phyloP scores from a whole-genome alignment of 768 basidiomycete genomes.

The Agaricus sinodeliciosus region DNA sequence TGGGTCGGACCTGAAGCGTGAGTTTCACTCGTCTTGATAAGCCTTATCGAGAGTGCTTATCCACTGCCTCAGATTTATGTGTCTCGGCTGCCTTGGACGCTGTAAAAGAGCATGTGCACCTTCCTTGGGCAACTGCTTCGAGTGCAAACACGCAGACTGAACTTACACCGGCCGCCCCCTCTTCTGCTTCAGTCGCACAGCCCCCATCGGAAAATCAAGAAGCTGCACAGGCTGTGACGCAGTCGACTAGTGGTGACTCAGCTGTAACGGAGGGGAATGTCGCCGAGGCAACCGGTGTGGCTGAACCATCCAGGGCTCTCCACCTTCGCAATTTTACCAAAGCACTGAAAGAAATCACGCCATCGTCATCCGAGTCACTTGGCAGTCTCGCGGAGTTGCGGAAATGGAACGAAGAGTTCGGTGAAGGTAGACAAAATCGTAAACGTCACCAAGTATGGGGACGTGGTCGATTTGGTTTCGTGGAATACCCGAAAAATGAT shows the following conservation, averaged over 20 bases:
- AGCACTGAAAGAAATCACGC: slow-evolving; percentile 85
- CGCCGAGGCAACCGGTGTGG: neutral
- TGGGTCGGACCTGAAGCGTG: slow-evolving; percentile 92
- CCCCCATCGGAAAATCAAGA: slow-evolving; percentile 4
- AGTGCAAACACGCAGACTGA: neutral
- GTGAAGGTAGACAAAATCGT: slow-evolving; percentile 69
- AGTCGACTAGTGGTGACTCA: neutral
- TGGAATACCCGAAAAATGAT: slow-evolving; percentile 31
- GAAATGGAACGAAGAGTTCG: slow-evolving; percentile 93
- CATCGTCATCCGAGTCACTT: slow-evolving; percentile 78
- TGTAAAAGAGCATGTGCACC: slow-evolving; percentile 74
- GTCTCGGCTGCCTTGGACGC: slow-evolving; percentile 90
- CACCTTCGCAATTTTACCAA: slow-evolving; percentile 66
- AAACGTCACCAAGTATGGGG: slow-evolving; percentile 77
- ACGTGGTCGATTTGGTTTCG: slow-evolving; percentile 84
- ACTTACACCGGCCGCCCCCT: neutral
- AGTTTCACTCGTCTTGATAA: slow-evolving; percentile 22
- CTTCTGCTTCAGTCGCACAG: neutral
- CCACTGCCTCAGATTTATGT: slow-evolving; percentile 63
- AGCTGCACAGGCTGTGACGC: slow-evolving; percentile 5
- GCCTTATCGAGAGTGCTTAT: slow-evolving; percentile 7
- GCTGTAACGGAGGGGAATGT: neutral
- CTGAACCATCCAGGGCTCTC: slow-evolving; percentile 14
- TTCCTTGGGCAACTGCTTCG: slow-evolving; percentile 58
- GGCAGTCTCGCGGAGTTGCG: slow-evolving; percentile 70